Base-by-base conservation (phyloP, 2,329 filamentous ascomycete species). In the Bipolaris zeicola region DNA sequence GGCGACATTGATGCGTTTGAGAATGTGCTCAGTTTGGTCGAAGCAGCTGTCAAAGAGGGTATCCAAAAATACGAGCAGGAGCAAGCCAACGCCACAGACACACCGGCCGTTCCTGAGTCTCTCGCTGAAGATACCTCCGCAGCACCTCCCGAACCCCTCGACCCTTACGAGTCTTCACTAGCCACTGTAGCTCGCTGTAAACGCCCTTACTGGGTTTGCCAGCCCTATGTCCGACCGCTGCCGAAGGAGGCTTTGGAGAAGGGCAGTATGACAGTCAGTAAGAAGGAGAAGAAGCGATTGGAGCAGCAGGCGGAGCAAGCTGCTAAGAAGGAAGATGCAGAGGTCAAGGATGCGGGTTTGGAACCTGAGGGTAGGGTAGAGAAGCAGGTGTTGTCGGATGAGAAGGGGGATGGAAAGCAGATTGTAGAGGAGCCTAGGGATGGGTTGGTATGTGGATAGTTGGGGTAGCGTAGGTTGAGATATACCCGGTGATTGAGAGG, bases 201-300 rank as follows among this genome's bases (percentile, higher is more conserved):
- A 73, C 80, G 92, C 62, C 93, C 93, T 1, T 97, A 88, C 85
- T 97, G 92, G 91, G 83, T 96, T 3, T 92, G 88, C 50, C 93
- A 98, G 78, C 89, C 94, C 3, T 91, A 96, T 68, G 85, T 97
- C 6, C 81, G 93, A 53, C 93, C 92, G 38, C 75, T 97, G 68
- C 95, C 95, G 0, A 90, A 89, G 65, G 94, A 98, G 78, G 95
- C 95, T 2, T 69, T 95, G 62, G 88, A 89, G 60, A 92, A 91
- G 73, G 93, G 93, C 0, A 88, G 90, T 2, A 82, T 96, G 74
- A 85, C 82, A 55, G 73, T 88, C 60, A 91, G 87, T 67, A 93
- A 92, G 79, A 92, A 92, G 68, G 77, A 79, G 57, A 77, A 75
- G 70, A 71, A 70, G 65, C 69, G 65, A 42, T 11, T 73, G 36